These are phyloP conservation scores for Silene latifolia DNA, from an alignment of 148 eudicot genomes.

Conservation along the genomic window DNA sequence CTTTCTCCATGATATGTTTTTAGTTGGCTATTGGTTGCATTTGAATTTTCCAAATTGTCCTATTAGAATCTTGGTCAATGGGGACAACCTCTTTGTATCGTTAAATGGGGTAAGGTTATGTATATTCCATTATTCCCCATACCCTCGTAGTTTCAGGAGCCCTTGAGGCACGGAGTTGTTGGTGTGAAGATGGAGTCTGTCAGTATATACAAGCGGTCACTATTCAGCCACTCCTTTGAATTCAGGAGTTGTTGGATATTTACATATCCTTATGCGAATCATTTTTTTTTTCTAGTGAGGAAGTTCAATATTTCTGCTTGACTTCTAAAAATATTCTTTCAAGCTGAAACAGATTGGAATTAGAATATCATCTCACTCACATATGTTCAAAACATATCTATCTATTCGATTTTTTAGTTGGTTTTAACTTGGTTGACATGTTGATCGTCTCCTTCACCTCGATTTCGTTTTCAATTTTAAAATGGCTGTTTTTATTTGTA, in stretches of 20 bases:
- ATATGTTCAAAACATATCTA: neutral
- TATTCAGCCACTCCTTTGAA: neutral
- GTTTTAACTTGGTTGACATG: neutral
- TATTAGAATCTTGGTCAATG: too few relatives aligned
- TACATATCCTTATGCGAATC: neutral
- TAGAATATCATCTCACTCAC: too few relatives aligned
- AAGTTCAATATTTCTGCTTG: neutral
- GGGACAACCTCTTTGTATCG: too few relatives aligned
- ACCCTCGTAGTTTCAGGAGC: neutral
- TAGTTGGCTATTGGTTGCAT: neutral
- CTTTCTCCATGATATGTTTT: neutral
- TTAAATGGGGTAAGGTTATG: too few relatives aligned
- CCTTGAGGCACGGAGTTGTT: too few relatives aligned
- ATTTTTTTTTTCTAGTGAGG: neutral
- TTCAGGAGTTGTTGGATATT: neutral
- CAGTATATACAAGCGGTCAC: too few relatives aligned
- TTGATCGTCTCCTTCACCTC: neutral
- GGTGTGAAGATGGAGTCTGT: too few relatives aligned
- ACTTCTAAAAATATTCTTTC: too few relatives aligned
- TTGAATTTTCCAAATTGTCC: neutral
- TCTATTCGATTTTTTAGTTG: neutral
- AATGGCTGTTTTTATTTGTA: conserved; percentile 22
- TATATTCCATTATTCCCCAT: too few relatives aligned
- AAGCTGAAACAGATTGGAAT: too few relatives aligned
- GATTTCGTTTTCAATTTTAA: neutral